phyloP scores from a whole-genome alignment of 805 yeast genomes.

The Babjeviella inositovora region DNA sequence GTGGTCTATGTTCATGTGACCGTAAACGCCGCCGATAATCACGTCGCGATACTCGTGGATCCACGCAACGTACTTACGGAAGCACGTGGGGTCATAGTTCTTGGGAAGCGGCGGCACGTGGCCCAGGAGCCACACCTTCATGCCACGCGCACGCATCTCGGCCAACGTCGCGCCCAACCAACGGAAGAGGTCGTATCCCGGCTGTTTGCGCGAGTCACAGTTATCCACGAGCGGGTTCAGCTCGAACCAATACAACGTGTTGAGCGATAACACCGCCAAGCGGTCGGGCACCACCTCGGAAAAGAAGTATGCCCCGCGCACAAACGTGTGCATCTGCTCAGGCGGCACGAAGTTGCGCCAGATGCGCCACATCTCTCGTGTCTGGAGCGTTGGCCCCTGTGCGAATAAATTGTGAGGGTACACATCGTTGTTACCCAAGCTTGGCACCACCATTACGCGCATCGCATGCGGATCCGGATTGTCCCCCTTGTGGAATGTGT shows the following conservation, averaged over 20 bases:
- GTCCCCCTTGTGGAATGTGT: slow-evolving; percentile 31
- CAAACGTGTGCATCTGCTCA: slow-evolving; percentile 61
- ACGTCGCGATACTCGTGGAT: slow-evolving; percentile 70
- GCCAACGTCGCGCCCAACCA: slow-evolving; percentile 68
- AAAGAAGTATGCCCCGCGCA: slow-evolving; percentile 60
- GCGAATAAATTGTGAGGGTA: slow-evolving; percentile 79
- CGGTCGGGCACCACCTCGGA: slow-evolving; percentile 68
- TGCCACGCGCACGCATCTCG: slow-evolving; percentile 54
- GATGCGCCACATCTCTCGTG: slow-evolving; percentile 56
- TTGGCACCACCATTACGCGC: slow-evolving; percentile 34
- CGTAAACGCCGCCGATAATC: slow-evolving; percentile 70
- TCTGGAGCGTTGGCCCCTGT: slow-evolving; percentile 80
- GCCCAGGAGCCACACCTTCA: slow-evolving; percentile 80
- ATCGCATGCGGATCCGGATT: slow-evolving; percentile 9
- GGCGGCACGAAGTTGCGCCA: slow-evolving; percentile 68
- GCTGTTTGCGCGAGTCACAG: slow-evolving; percentile 57
- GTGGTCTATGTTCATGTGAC: slow-evolving; percentile 86
- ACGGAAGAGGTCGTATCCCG: slow-evolving; percentile 61
- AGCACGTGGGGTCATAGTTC: slow-evolving; percentile 60
- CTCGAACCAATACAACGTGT: slow-evolving; percentile 61
- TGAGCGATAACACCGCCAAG: slow-evolving; percentile 65
- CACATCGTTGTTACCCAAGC: slow-evolving; percentile 78
- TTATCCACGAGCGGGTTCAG: slow-evolving; percentile 73
- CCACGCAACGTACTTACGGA: slow-evolving; percentile 68
- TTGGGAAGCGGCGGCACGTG: slow-evolving; percentile 82